These are phyloP conservation scores for Trichoderma gamsii DNA, from an alignment of 495 filamentous ascomycete species.

Conservation along the genomic window DNA sequence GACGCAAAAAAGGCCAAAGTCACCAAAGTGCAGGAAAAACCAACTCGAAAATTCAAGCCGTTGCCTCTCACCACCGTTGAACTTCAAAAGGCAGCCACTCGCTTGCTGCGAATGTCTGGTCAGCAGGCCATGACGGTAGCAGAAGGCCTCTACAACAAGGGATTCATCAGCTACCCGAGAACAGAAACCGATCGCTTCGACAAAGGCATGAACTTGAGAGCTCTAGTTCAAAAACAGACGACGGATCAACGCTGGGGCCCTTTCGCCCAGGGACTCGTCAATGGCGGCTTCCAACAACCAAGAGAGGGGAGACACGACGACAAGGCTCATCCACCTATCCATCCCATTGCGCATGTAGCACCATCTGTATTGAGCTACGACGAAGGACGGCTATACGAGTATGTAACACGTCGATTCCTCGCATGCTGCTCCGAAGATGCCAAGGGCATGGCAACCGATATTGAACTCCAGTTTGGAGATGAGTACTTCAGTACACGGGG, in stretches of 20 bases:
- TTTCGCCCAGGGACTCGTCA: slow-evolving; percentile 72
- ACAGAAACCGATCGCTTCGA: slow-evolving; percentile 98
- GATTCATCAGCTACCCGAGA: slow-evolving; percentile 93
- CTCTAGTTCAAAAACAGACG: slow-evolving; percentile 76
- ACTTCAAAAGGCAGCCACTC: slow-evolving; percentile 90
- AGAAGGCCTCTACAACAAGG: slow-evolving; percentile 85
- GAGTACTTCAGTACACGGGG: slow-evolving; percentile 77
- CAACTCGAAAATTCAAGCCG: slow-evolving; percentile 90
- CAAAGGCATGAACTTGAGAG: slow-evolving; percentile 75
- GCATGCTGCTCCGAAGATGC: slow-evolving; percentile 96
- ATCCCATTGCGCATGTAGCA: slow-evolving; percentile 76
- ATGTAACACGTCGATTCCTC: slow-evolving; percentile 87
- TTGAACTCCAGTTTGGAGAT: slow-evolving; percentile 79
- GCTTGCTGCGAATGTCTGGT: slow-evolving; percentile 77
- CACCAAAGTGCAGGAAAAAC: slow-evolving; percentile 76
- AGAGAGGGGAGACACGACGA: slow-evolving; percentile 83
- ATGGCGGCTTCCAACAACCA: slow-evolving; percentile 75
- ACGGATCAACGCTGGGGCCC: slow-evolving; percentile 69
- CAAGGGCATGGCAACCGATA: slow-evolving; percentile 70
- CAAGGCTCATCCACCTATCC: slow-evolving; percentile 94
- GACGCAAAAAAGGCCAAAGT: slow-evolving; percentile 71
- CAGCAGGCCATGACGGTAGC: slow-evolving; percentile 84
- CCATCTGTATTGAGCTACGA: slow-evolving; percentile 54
- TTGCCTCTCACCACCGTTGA: slow-evolving; percentile 95
- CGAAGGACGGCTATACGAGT: slow-evolving; percentile 82